These are phyloP conservation scores for Leishmania tarentolae DNA, from an alignment of 208 protist genomes.

Conservation along the genomic window DNA sequence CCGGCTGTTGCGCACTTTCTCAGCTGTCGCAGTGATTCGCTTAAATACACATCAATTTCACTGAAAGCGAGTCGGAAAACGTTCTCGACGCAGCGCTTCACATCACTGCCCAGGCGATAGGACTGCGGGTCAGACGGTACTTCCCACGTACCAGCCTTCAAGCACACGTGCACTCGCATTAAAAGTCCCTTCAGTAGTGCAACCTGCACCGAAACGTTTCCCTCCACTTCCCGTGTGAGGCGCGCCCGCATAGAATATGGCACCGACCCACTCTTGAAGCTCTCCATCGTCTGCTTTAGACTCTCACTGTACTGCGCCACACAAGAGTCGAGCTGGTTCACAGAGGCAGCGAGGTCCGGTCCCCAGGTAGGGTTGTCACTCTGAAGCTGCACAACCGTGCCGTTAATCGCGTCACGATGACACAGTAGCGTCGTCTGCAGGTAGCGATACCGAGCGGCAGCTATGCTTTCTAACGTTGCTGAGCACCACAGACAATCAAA, in stretches of 20 bases:
- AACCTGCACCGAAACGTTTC: constrained; percentile 36
- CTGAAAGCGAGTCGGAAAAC: constrained; percentile 45
- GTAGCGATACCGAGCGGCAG: constrained; percentile 74
- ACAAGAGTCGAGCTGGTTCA: constrained; percentile 30
- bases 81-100: constrained; percentile 43
- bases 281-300: constrained; percentile 29
- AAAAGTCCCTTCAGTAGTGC: constrained; percentile 36
- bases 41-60: constrained; percentile 75
- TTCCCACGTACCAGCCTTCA: constrained; percentile 38
- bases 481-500: constrained; percentile 74
- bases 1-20: constrained; percentile 31
- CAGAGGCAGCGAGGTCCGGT: constrained; percentile 10
- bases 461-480: constrained; percentile 81
- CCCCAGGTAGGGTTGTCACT: constrained; percentile 50
- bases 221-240: constrained; percentile 46
- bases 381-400: constrained; percentile 57
- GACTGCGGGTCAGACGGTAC: constrained; percentile 28
- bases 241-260: constrained; percentile 58
- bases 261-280: constrained; percentile 37
- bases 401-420: constrained; percentile 22
- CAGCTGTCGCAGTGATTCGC: constrained; percentile 70
- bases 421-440: constrained; percentile 38
- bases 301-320: constrained; percentile 29
- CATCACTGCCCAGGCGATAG: constrained; percentile 42
- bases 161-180: constrained; percentile 25